Base-by-base conservation (phyloP, 1,139 yeast genomes). In the Suhomyces bolitotheri region DNA sequence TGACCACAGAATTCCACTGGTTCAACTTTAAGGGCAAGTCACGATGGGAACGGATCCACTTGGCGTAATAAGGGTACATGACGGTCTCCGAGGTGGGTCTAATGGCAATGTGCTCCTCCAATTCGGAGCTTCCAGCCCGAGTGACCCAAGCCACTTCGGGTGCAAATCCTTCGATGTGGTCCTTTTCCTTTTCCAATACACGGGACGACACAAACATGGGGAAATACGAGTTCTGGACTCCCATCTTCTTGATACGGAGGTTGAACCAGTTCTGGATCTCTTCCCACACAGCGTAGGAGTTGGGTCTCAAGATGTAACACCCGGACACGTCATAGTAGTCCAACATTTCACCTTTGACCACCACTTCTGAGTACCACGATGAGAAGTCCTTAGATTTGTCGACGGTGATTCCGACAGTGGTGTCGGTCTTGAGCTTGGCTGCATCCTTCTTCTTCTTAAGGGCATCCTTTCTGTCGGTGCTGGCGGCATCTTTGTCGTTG, bases 111-210 rank as follows among this genome's bases (percentile, higher is more conserved):
- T 96, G 98, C 70, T 94, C 98, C 39, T 94, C 98, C 52, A 94
- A 76, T 35, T 92, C 97, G 20, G 96, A 85, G 33, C 70, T 65
- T 54, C 99, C 99, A 33, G 99, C 99, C 56, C 74, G 80, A 42
- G 99, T 94, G 49, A 94, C 98, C 99, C 99, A 94, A 16, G 99
- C 99, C 39, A 94, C 99, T 68, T 94, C 99, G 20, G 99, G 98
- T 33, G 99, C 98, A 63, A 94, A 94, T 25, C 99, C 99, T 66
- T 94, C 98, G 54, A 94, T 82, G 61, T 94, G 99, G 62, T 94
- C 99, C 70, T 94, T 94, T 72, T 94, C 99, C 70, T 84, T 88
- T 66, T 92, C 97, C 55, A 94, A 74, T 22, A 92, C 98, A 51
- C 80, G 78, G 35, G 88, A 75, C 8, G 97, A 89, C 31, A 94